Evolutionary conservation across 116 monocot genomes (phyloP).

Genomic region (Posidonia oceanica): DNA sequence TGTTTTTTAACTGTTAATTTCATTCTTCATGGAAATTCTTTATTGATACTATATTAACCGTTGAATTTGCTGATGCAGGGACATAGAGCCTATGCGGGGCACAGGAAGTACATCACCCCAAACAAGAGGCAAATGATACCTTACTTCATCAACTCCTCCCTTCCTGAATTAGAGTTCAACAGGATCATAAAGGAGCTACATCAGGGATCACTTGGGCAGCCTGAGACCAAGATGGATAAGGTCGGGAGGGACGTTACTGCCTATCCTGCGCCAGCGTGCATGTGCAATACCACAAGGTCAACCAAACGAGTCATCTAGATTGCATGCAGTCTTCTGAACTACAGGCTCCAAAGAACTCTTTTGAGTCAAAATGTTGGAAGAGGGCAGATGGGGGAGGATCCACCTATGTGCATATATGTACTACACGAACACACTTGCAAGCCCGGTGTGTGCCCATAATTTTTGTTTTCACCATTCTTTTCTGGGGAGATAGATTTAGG

Average conservation of each 20-base stretch:
- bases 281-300: slow-evolving; percentile 33
- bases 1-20: neutral
- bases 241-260: slow-evolving; percentile 73
- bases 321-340: neutral
- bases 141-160: slow-evolving; percentile 44
- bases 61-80: slow-evolving; percentile 27
- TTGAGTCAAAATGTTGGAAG: no score
- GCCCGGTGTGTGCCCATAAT: neutral
- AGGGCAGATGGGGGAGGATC: no score
- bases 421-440: neutral
- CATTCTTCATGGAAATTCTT: no score
- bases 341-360: no score
- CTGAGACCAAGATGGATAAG: slow-evolving; percentile 45
- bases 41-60: neutral
- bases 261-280: slow-evolving; percentile 72
- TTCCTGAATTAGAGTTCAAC: slow-evolving; percentile 62
- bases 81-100: slow-evolving; percentile 63
- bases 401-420: neutral
- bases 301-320: neutral
- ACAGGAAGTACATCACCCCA: slow-evolving; percentile 78
- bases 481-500: neutral
- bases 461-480: neutral
- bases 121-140: slow-evolving; percentile 88
- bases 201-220: slow-evolving; percentile 55
- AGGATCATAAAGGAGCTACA: slow-evolving; percentile 65